These are phyloP conservation scores for Sugiyamaella lignohabitans DNA, from an alignment of 805 yeast genomes.

Conservation along the genomic window DNA sequence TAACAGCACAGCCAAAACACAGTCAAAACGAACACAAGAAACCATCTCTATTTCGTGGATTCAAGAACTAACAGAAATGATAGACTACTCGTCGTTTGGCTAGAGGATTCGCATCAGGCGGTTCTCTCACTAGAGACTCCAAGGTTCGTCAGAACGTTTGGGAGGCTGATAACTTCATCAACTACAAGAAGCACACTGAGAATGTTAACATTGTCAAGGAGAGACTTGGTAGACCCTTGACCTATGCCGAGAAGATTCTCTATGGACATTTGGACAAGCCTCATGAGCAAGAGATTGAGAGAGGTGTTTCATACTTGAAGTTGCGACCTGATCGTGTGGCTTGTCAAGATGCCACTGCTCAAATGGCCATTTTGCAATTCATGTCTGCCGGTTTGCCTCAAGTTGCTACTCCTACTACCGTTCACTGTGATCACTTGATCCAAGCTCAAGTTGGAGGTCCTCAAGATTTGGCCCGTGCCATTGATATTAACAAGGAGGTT, in stretches of 20 bases:
- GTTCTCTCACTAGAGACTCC: constrained; percentile 48
- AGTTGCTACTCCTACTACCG: constrained; percentile 92
- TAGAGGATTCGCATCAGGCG: constrained; percentile 3
- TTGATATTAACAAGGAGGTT: constrained; percentile 87
- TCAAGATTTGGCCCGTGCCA: constrained; percentile 77
- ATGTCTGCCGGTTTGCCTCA: constrained; percentile 91
- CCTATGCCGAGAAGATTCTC: constrained; percentile 90
- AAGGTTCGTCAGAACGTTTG: constrained; percentile 66
- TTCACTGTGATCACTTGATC: constrained; percentile 96
- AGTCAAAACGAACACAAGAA: no score
- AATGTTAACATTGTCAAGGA: constrained; percentile 78
- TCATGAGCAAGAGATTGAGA: constrained; percentile 71
- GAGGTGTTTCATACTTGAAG: constrained; percentile 89
- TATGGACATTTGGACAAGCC: constrained; percentile 95
- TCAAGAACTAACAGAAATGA: no score
- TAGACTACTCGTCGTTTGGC: not conserved
- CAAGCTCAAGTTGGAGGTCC: constrained; percentile 92
- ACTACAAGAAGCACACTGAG: constrained; percentile 86
- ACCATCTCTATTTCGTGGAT: no score
- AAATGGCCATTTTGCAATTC: constrained; percentile 94
- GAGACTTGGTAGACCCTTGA: constrained; percentile 80
- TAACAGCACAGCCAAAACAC: no score
- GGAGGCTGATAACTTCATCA: constrained; percentile 68
- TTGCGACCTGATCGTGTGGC: constrained; percentile 97
- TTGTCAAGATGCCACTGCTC: constrained; percentile 98